Evolutionary conservation across 345 rosid species (phyloP), one percentile per base, ranked within the genome.

Genomic region (Trapa incisa): DNA sequence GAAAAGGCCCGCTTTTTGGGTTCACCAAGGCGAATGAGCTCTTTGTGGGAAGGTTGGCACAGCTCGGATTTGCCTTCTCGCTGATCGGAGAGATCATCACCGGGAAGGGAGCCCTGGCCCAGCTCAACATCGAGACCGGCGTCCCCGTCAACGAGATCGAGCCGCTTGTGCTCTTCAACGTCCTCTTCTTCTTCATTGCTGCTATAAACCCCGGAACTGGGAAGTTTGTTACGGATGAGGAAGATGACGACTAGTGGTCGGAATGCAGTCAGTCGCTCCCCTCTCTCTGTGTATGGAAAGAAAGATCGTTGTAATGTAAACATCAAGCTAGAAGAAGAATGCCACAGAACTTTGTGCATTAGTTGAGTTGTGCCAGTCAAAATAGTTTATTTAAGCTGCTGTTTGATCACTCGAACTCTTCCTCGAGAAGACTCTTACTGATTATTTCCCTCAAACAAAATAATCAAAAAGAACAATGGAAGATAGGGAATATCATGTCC

Each of bases 141-240:
- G 82, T 93, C 45, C 98, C 98, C 22, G 74, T 93, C 65, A 82
- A 42, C 39, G 98, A 93, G 33, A 88, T 93, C 13, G 98, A 93
- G 72, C 98, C 98, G 4, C 88, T 93, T 13, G 97, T 93, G 67
- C 75, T 93, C 79, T 83, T 93, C 82, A 93, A 88, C 35, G 94
- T 93, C 68, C 52, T 81, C 72, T 90, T 93, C 89, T 93, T 93
- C 92, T 90, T 93, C 75, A 0, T 87, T 32, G 98, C 98, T 10
- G 98, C 98, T 11, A 73, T 90, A 79, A 93, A 93, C 68, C 98
- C 98, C 14, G 97, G 98, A 1, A 90, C 84, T 56, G 98, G 98
- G 66, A 86, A 88, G 65, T 93, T 93, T 77, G 67, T 93, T 60
- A 93, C 97, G 0, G 98, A 93, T 72, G 92, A 82, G 52, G 92